Evolutionary conservation across 192 early-diverging fungal genomes (phyloP), one percentile per base, ranked within the genome.

Genomic region (Backusella tarrabulga): DNA sequence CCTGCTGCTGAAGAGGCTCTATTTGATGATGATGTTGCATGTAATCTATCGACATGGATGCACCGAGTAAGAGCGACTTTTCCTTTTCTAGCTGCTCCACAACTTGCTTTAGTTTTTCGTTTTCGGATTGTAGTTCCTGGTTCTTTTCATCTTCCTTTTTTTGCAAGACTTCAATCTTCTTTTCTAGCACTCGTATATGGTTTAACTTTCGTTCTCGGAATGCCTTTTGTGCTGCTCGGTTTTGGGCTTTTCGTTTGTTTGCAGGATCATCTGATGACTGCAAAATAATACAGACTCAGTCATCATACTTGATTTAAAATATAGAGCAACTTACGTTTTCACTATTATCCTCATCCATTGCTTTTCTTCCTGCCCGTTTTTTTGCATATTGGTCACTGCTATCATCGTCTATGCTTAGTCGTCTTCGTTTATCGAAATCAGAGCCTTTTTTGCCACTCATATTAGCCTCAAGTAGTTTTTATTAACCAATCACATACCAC

Each of bases 151-250:
- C 42, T 32, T 72, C 42, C 26, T 42, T 72, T 2, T 72, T 4
- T 50, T 72, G 40, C 26, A 72, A 50, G 4, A 46, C 89, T 77
- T 91, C 88, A 67, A 94, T 91, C 68, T 87, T 86, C 21, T 86
- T 89, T 82, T 97, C 95, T 4, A 97, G 85, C 12, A 90, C 87
- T 69, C 88, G 83, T 15, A 96, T 82, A 74, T 97, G 93, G 34
- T 89, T 87, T 76, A 94, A 89, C 74, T 93, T 94, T 73, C 95
- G 89, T 79, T 97, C 95, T 68, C 95, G 91, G 79, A 97, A 97
- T 3, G 95, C 95, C 9, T 95, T 87, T 85, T 97, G 95, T 0
- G 95, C 95, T 12, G 93, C 94, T 17, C 95, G 87, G 82, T 97
- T 97, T 82, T 97, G 95, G 19, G 91, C 94, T 35, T 90, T 90